phyloP scores from a whole-genome alignment of 2,329 filamentous ascomycete genomes.

The Berkeleyomyces rouxiae region DNA sequence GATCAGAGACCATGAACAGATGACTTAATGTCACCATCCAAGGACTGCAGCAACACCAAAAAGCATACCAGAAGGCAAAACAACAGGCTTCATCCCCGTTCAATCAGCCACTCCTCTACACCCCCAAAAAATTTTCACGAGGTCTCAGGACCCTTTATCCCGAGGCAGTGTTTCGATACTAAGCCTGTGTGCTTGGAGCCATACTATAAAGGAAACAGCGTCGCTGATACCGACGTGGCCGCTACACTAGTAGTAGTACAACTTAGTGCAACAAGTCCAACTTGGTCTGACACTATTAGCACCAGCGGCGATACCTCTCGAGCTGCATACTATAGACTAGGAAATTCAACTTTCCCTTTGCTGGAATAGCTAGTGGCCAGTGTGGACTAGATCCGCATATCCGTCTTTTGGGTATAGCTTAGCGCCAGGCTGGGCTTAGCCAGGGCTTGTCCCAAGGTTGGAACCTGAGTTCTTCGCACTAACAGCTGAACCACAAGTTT shows the following conservation, averaged over 20 bases:
- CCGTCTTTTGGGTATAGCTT: not conserved
- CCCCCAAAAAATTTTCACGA: not conserved
- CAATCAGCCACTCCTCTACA: conserved; percentile 1
- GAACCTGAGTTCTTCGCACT: not conserved
- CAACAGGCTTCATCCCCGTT: conserved; percentile 1
- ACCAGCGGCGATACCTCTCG: conserved; percentile 1
- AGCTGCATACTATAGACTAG: not conserved
- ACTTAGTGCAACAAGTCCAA: not conserved
- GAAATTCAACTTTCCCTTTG: not conserved
- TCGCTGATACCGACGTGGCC: conserved; percentile 1
- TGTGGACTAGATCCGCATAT: not conserved
- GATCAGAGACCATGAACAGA: conserved; percentile 1
- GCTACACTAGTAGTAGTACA: not conserved
- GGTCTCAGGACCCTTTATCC: not conserved
- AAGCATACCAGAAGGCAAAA: not conserved
- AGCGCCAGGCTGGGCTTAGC: not conserved
- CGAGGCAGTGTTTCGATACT: not conserved
- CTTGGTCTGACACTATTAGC: not conserved
- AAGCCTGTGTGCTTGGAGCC: not conserved
- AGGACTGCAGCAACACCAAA: not conserved
- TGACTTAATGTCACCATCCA: not conserved
- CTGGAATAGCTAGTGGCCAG: conserved; percentile 1
- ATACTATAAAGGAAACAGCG: not conserved
- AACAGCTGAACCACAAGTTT: not conserved
- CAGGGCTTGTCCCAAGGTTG: not conserved